A percentile compares a stretch with the other conserved stretches of the same genome.
Evolutionary conservation across 106 monocot species (phyloP).

Genomic region (Xerophyta viscosa): DNA sequence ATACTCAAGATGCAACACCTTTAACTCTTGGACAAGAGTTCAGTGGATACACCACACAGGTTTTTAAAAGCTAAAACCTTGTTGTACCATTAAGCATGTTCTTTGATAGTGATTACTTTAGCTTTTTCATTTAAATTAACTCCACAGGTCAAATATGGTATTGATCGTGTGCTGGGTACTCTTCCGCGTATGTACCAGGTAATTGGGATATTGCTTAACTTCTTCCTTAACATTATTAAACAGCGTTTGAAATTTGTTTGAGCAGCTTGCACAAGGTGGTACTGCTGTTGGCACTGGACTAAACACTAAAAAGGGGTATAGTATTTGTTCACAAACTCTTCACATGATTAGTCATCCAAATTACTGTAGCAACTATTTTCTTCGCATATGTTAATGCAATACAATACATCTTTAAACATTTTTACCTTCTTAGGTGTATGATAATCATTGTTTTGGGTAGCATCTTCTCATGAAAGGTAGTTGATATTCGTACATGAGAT

Average conservation of each 20-base stretch:
- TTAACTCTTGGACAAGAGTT: constrained; percentile 98
- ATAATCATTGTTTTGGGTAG: too few relatives aligned
- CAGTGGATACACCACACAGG: constrained; percentile 95
- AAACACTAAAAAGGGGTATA: constrained; percentile 92
- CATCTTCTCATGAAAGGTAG: too few relatives aligned
- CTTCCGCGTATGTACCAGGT: constrained; percentile 96
- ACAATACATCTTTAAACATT: too few relatives aligned
- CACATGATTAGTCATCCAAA: too few relatives aligned
- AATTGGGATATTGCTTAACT: too few relatives aligned
- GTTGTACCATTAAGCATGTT: neutral
- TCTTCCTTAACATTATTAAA: neutral
- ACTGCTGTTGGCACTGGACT: constrained; percentile 98
- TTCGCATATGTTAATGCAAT: too few relatives aligned
- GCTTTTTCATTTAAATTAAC: neutral
- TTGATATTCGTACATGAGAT: too few relatives aligned
- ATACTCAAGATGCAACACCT: constrained; percentile 97
- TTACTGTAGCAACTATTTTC: too few relatives aligned
- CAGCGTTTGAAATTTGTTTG: constrained; percentile 7
- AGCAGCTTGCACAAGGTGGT: constrained; percentile 99
- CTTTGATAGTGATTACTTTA: neutral
- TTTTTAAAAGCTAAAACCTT: constrained; percentile 17
- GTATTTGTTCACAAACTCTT: too few relatives aligned
- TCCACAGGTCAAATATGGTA: constrained; percentile 77
- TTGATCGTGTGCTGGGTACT: constrained; percentile 58
- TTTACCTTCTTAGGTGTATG: too few relatives aligned